Evolutionary conservation across 1,284 basidiomycete species (phyloP), one percentile per base, ranked within the genome.

Genomic region (Rhizoctonia solani): DNA sequence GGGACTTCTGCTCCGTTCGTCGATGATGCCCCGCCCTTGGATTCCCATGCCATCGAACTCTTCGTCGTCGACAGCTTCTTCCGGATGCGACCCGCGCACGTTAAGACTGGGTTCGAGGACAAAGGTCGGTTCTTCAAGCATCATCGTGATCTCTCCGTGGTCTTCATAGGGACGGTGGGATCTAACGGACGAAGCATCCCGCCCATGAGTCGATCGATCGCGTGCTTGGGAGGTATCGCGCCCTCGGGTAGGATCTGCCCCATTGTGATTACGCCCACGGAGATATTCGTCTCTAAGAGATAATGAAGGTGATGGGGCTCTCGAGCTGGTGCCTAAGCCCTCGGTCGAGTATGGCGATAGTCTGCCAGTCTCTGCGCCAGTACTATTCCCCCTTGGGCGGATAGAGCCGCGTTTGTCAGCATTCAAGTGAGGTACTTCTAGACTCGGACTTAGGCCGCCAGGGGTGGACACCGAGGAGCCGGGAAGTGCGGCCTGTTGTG

Each of bases 371-470:
- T 23, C 59, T 6, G 34, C 37, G 3, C 49, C 49, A 13, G 47
- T 49, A 27, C 59, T 53, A 5, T 27, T 30, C 9, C 59, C 59
- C 58, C 58, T 53, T 3, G 82, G 82, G 32, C 69, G 71, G 14
- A 72, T 72, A 39, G 71, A 70, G 13, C 66, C 41, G 19, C 71
- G 68, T 39, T 71, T 69, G 23, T 71, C 68, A 1, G 68, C 68
- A 8, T 66, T 66, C 69, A 70, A 39, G 69, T 70, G 65, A 82
- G 82, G 32, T 81, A 83, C 37, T 21, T 67, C 69, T 23, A 53
- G 53, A n/a, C 41, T 16, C 16, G 41, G 23, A 4, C n/a, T 21
- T 0, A 56, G 32, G 8, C 44, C 55, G 29, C 30, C 39, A n/a
- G 68, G 9, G n/a, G 41, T 49, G 23, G 66, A 19, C 1, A 41